Conservation (phyloP, 148 eudicot genomes). For the Hydrangea macrophylla region DNA sequence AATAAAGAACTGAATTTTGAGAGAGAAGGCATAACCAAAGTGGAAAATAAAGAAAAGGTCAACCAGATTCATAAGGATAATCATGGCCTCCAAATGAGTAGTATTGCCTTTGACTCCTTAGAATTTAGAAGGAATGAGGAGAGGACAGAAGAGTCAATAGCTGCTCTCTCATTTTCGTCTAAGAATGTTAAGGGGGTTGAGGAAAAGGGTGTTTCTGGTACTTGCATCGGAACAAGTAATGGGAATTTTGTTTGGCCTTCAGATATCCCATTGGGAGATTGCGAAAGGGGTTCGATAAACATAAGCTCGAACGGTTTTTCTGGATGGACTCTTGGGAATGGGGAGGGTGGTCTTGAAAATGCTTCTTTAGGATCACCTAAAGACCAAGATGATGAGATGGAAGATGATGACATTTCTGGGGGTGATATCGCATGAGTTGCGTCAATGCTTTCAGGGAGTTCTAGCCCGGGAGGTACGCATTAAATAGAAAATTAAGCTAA, state of each 20-base stretch:
- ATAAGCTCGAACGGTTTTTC: background rate
- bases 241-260: slow-evolving; percentile 6
- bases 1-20: background rate
- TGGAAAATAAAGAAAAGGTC: background rate
- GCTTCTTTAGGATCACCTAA: slow-evolving; percentile 4
- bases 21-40: background rate
- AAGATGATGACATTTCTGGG: slow-evolving; percentile 3
- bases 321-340: slow-evolving; percentile 2
- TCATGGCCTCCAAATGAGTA: background rate
- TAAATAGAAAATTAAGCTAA: background rate
- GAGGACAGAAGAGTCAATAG: background rate
- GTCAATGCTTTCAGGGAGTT: background rate
- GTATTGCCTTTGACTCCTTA: background rate
- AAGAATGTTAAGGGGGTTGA: background rate
- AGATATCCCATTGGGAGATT: background rate
- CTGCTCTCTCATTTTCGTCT: background rate
- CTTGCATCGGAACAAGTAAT: background rate
- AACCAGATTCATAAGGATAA: background rate
- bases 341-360: background rate
- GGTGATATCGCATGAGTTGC: slow-evolving; percentile 3
- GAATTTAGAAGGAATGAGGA: background rate
- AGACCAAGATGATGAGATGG: slow-evolving; percentile 10
- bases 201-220: background rate
- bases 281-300: slow-evolving; percentile 2
- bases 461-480: background rate